Evolutionary conservation across 1,284 basidiomycete species (phyloP), one percentile per base, ranked within the genome.

Genomic region (Irpex sp.): DNA sequence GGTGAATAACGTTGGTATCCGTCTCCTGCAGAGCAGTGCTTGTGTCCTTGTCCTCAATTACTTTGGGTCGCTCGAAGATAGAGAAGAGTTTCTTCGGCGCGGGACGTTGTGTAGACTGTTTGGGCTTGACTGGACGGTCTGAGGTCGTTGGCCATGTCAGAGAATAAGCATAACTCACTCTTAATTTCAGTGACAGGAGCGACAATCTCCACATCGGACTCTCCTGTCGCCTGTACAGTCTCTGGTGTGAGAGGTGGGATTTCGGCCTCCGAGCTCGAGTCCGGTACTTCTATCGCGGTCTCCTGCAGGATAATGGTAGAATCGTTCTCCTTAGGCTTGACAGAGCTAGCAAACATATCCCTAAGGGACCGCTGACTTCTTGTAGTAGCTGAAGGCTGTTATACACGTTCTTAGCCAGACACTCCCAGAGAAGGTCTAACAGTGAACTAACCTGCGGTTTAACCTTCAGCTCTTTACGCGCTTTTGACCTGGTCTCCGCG

Each of bases 271-370:
- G 52, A 55, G 36, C 36, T 21, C 17, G 17, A 9, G 9, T 58
- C 51, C 2, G 34, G 21, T 44, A 54, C 21, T 21, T 40, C 37
- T 19, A 52, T 21, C 13, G 31, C 36, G 2, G 52, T 26, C 8
- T 11, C 7, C 13, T 38, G 5, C 48, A 5, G 7, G 8, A 54
- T 37, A 19, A 15, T 21, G 15, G 57, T 11, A 31, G 34, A 15
- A 3, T 44, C 37, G 6, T 11, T 5, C 8, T 40, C 11, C 11
- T 58, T 61, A 5, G 55, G 34, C 19, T 61, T 63, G 11, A 15
- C 48, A 1, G 48, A n/a, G 5, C 57, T 49, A 5, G 59, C 62
- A 57, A 67, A 67, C 64, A 67, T 67, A 40, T 67, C 66, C 51
- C 48, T 61, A n/a, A 67, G 52, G 17, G 64, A 58, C 36, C 60